phyloP scores from a whole-genome alignment of 2,329 filamentous ascomycete species.

The Emergomyces africanus region DNA sequence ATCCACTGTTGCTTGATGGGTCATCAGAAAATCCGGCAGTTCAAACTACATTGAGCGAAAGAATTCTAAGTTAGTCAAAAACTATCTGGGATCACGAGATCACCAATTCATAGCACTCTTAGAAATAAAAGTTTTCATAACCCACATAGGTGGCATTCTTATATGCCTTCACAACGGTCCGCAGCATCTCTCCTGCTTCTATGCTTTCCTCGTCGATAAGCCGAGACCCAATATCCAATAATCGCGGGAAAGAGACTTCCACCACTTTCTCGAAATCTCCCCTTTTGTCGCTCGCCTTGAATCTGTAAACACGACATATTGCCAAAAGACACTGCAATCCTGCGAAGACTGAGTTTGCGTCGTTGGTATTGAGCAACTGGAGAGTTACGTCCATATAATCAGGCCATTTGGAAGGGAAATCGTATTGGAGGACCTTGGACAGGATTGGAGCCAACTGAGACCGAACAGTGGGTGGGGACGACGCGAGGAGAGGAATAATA shows the following conservation, averaged over 20 bases:
- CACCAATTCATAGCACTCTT: neutral
- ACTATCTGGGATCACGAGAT: neutral
- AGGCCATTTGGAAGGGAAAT: slow-evolving; percentile 92
- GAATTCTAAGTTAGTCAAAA: neutral
- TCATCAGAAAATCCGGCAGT: slow-evolving; percentile 62
- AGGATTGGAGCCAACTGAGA: slow-evolving; percentile 88
- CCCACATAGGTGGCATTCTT: slow-evolving; percentile 92
- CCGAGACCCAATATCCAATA: slow-evolving; percentile 76
- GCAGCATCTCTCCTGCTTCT: slow-evolving; percentile 93
- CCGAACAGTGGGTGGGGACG: slow-evolving; percentile 67
- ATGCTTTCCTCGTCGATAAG: slow-evolving; percentile 82
- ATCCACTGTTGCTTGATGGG: slow-evolving; percentile 72
- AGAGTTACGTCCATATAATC: slow-evolving; percentile 87
- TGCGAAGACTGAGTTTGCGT: slow-evolving; percentile 76
- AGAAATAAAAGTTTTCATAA: neutral
- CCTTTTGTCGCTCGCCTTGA: slow-evolving; percentile 73
- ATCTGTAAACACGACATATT: slow-evolving; percentile 89
- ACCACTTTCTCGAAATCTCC: slow-evolving; percentile 91
- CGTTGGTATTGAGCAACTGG: slow-evolving; percentile 75
- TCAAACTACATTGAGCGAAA: slow-evolving; percentile 52
- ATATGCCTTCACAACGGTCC: slow-evolving; percentile 89
- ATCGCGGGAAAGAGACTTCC: slow-evolving; percentile 74
- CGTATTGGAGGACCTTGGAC: slow-evolving; percentile 89
- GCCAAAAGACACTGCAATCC: slow-evolving; percentile 88
- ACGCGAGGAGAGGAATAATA: slow-evolving; percentile 76